phyloP scores from a whole-genome alignment of 2,329 filamentous ascomycete genomes.

The Myriangium duriaei region DNA sequence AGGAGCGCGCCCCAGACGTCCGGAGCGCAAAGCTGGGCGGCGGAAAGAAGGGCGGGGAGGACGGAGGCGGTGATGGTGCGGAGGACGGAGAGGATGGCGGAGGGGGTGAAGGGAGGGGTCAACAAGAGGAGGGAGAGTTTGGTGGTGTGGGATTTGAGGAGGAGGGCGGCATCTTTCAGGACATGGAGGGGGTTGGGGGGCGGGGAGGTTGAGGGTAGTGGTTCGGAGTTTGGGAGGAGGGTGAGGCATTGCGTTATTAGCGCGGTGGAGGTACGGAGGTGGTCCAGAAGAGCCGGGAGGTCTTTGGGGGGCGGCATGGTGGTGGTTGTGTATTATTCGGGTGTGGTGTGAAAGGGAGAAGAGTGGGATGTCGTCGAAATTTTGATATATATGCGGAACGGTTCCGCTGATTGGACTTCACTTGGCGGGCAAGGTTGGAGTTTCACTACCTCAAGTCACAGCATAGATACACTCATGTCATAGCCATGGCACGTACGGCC shows the following conservation, averaged over 20 bases:
- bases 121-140: conserved; percentile 79
- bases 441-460: not conserved
- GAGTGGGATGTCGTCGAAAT: conserved; percentile 8
- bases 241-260: conserved; percentile 22
- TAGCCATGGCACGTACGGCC: conserved; percentile 3
- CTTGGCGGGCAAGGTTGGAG: no score
- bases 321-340: not conserved
- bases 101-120: conserved; percentile 74
- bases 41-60: conserved; percentile 62
- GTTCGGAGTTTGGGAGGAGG: conserved; percentile 17
- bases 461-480: not conserved
- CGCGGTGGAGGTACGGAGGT: conserved; percentile 19
- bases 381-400: conserved; percentile 7
- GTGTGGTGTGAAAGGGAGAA: conserved; percentile 1
- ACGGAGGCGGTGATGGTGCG: conserved; percentile 58
- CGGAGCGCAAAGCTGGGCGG: conserved; percentile 52
- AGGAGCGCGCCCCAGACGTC: conserved; percentile 51
- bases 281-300: conserved; percentile 17
- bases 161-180: conserved; percentile 56
- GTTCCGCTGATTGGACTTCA: conserved; percentile 3
- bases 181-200: conserved; percentile 48
- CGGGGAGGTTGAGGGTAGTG: conserved; percentile 16
- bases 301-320: conserved; percentile 19
- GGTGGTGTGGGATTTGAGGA: conserved; percentile 72
- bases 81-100: conserved; percentile 58